Evolutionary conservation across 148 eudicot species (phyloP).

Genomic region (Cornus kousa): DNA sequence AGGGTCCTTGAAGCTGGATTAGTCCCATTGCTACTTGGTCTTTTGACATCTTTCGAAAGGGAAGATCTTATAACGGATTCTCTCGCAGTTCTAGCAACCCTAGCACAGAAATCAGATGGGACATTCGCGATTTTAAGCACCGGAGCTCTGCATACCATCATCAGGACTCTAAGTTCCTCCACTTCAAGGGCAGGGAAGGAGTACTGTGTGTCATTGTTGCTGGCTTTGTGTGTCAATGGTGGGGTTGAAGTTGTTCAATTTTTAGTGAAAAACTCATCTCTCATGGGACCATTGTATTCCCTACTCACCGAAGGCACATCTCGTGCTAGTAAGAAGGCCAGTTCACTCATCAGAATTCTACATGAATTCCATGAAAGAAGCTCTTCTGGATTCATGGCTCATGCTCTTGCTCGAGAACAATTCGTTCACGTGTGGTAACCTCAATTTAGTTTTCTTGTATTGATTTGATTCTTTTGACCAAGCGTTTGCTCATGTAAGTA

Average conservation of each 20-base stretch:
- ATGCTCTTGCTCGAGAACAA: slow-evolving; percentile 40
- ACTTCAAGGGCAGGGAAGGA: slow-evolving; percentile 52
- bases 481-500: slow-evolving; percentile 7
- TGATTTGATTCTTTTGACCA: neutral
- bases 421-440: slow-evolving; percentile 55
- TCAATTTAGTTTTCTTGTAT: neutral
- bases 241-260: slow-evolving; percentile 68
- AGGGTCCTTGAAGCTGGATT: slow-evolving; percentile 54
- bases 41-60: slow-evolving; percentile 37
- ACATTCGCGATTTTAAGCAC: slow-evolving; percentile 45
- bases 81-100: slow-evolving; percentile 52
- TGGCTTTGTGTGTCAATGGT: slow-evolving; percentile 53
- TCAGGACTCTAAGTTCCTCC: slow-evolving; percentile 43
- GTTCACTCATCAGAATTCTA: slow-evolving; percentile 57
- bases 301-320: slow-evolving; percentile 53
- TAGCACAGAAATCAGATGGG: slow-evolving; percentile 69
- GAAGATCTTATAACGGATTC: slow-evolving; percentile 64
- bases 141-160: slow-evolving; percentile 31
- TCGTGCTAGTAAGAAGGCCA: slow-evolving; percentile 64
- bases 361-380: slow-evolving; percentile 64
- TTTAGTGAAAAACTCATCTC: slow-evolving; percentile 67
- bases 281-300: slow-evolving; percentile 61
- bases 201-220: slow-evolving; percentile 61
- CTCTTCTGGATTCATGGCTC: slow-evolving; percentile 28
- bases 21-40: slow-evolving; percentile 48